Evolutionary conservation across 179 eudicot genomes (phyloP), one percentile per base, ranked within the genome.

Genomic region (Patellifolia procumbens): DNA sequence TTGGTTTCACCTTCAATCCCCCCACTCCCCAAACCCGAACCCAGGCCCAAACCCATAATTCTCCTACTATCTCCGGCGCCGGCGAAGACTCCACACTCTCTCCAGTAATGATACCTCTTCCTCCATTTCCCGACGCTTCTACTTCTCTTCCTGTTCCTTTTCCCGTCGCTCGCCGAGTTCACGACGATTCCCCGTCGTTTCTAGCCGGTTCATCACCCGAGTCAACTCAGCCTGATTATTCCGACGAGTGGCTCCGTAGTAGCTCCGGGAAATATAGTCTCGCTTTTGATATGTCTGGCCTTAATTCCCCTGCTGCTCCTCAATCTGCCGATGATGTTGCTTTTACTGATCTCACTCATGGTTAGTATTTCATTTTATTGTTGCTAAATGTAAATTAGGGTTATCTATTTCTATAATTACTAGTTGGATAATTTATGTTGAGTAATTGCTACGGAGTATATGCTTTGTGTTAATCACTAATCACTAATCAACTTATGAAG

Each of bases 21-120:
- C 32, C 64, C 51, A 72, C 87, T 46, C 74, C 86, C 73, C 83
- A 45, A 28, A 60, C 77, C 22, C 76, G 85, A 0, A 62, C 80
- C 1, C 78, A 90, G 26, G 84, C 76, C 22, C 76, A 86, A 0
- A 66, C 78, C 2, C 78, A 90, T 35, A 84, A 85, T 37, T 70
- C 82, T 28, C 68, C 83, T 59, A 46, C 89, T 60, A 79, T 73
- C 24, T 78, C 70, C 79, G 39, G 0, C 45, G 45, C 45, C 45
- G 26, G 6, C 64, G 35, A 31, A 1, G 16, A 31, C 22, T 69
- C 91, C 60, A 80, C 82, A 28, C 76, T 87, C 39, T 89, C 91
- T 61, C 98, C 97, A 10, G 96, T 93, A n/a, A 90, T 92, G 94
- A 91, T 92, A 72, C 96, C 96, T 63, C 81, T 68, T 0, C 74